Evolutionary conservation across 176 grass and related monocot genomes (phyloP), one percentile per base, ranked within the genome.

Genomic region (Alloteropsis semialata): DNA sequence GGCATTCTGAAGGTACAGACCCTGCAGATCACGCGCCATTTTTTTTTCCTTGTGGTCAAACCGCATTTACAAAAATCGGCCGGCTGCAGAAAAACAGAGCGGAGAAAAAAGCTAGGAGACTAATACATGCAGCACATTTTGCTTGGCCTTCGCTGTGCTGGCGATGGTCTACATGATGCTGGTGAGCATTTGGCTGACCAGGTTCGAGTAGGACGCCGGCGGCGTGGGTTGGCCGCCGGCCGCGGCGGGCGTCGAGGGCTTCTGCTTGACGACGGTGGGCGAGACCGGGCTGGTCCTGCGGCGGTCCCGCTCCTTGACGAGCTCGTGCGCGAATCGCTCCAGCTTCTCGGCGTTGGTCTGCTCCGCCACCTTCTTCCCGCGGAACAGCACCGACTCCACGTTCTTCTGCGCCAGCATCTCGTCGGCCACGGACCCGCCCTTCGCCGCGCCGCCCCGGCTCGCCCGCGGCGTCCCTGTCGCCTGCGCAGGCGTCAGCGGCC

Each of bases 271-370:
- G 25, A 89, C 57, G 38, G 69, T 10, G 72, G 84, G 21, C 5
- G 78, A 0, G 28, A 88, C 3, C 21, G 81, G 45, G 84, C 58
- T 86, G 34, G 50, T 73, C 75, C 86, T 75, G 29, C 96, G 80
- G 54, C 91, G 84, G 65, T 90, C 92, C 17, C 75, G 82, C 74
- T 98, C 96, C 72, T 87, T 93, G 61, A 95, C 74, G 36, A 98
- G 78, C 82, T 98, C 92, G 19, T 87, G 84, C 12, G 92, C 91
- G 65, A 95, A 88, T 76, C 89, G 69, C 79, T 98, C 93, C 44
- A 98, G 79, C 81, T 98, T 93, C 73, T 93, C 92, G 8, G 82
- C 82, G 78, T 98, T 98, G 30, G 88, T 98, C 77, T 93, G 93
- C 82, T 93, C 93, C 22, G 85, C 84, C 0, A 95, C 71, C 51